These are phyloP conservation scores for Syzygium aromaticum DNA, from an alignment of 345 rosid species.

Conservation along the genomic window DNA sequence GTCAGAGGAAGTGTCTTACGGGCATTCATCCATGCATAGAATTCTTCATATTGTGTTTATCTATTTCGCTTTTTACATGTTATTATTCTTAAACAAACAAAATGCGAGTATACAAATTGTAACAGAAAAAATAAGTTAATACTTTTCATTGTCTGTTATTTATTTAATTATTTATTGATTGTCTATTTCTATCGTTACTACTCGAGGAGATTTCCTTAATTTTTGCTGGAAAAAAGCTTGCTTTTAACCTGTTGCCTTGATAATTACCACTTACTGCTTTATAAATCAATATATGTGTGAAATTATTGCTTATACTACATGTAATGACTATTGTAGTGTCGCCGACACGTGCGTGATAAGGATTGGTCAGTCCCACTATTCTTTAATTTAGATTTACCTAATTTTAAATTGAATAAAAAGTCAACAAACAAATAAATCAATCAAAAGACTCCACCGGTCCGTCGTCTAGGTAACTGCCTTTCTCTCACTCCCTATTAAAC, in stretches of 20 bases:
- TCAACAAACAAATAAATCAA: neutral
- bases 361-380: neutral
- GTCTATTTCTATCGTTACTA: neutral
- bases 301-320: neutral
- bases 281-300: neutral
- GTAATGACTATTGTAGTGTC: neutral
- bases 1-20: accelerated
- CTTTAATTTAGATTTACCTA: neutral
- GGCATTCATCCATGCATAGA: neutral
- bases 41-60: neutral
- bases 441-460: neutral
- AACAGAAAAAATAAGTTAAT: neutral
- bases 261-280: neutral
- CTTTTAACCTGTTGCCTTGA: neutral
- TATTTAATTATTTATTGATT: neutral
- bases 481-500: neutral
- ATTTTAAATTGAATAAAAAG: neutral
- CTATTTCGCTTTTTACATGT: neutral
- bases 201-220: neutral
- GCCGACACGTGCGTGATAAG: neutral
- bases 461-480: neutral
- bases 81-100: neutral
- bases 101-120: neutral
- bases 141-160: neutral
- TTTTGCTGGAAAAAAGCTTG: neutral